These are phyloP conservation scores for Colletotrichum scovillei DNA, from an alignment of 2,329 filamentous ascomycete genomes.

Conservation along the genomic window DNA sequence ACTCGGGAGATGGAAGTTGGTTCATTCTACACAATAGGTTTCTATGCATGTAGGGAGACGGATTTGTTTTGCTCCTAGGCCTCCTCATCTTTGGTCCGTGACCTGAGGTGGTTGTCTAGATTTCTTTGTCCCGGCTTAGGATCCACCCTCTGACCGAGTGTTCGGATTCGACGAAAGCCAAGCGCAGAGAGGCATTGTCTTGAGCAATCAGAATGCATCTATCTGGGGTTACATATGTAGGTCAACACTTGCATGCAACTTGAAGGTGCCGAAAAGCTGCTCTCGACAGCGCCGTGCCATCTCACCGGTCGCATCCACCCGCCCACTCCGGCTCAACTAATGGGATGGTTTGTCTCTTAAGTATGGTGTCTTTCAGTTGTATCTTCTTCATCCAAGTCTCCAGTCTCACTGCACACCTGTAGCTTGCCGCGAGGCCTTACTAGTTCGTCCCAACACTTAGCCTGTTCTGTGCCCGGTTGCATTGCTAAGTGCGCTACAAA, in stretches of 20 bases:
- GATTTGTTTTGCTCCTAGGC: not conserved
- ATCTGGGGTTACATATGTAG: not conserved
- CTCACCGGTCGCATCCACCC: slow-evolving; percentile 19
- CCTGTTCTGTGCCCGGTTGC: slow-evolving; percentile 16
- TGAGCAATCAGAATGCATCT: not conserved
- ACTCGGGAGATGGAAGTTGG: not conserved
- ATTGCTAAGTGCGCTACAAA: slow-evolving; percentile 16
- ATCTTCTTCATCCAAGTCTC: not conserved
- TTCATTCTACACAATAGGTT: not conserved
- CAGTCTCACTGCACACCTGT: not conserved
- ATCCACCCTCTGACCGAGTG: not conserved
- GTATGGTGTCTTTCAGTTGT: not conserved
- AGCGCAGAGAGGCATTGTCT: not conserved
- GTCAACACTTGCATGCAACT: slow-evolving; percentile 5
- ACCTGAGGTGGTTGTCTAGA: not conserved
- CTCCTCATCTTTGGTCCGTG: not conserved
- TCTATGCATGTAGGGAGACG: too few species aligned
- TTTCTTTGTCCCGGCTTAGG: not conserved
- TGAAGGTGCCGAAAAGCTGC: not conserved
- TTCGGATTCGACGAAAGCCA: not conserved
- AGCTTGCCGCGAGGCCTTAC: not conserved
- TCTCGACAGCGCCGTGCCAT: not conserved
- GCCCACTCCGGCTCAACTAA: not conserved
- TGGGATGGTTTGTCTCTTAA: not conserved
- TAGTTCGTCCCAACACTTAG: slow-evolving; percentile 14